Evolutionary conservation across 1,284 basidiomycete genomes (phyloP), one percentile per base, ranked within the genome.

Genomic region (Leccinum variabile): DNA sequence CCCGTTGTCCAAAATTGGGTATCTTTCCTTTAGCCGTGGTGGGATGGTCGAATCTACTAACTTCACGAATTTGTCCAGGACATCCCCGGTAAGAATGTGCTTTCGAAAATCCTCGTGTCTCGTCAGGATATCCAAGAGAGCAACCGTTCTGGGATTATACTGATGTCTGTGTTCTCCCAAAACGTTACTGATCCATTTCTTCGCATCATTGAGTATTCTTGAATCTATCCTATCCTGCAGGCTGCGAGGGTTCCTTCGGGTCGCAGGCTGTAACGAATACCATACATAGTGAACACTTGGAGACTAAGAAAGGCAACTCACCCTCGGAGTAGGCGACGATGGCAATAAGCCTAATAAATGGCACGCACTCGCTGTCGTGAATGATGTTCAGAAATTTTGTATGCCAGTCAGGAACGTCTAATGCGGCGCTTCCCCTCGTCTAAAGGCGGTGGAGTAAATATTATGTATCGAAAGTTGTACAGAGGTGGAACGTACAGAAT

Each of bases 391-490:
- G 46, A 14, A 72, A 60, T 37, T 30, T 25, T 5, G 25, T 3
- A 32, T 56, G 44, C 68, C 65, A 74, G 7, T 46, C 0, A 5
- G 35, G 56, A 7, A 66, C 62, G 5, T 61, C 61, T 57, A 54
- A 75, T 39, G 18, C 62, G 62, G 39, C 65, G 35, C 22, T 53
- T 72, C 28, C 71, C 73, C 16, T 72, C 72, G 46, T 62, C 72
- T 75, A 35, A 46, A 53, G 13, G 0, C 8, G 5, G 53, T 2
- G 6, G 10, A 33, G 11, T 28, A 5, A 3, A 44, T 1, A 59
- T 8, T 18, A 54, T 39, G 3, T 22, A 10, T 2, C 28, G 4
- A 5, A 59, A 7, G 2, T 7, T 25, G 18, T 49, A 35, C 3
- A 18, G 1, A 13, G 50, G 37, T 8, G 18, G 4, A 50, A n/a